Evolutionary conservation across 2,329 filamentous ascomycete genomes (phyloP), one percentile per base, ranked within the genome.

Genomic region (Aspergillus quadrilineatus): DNA sequence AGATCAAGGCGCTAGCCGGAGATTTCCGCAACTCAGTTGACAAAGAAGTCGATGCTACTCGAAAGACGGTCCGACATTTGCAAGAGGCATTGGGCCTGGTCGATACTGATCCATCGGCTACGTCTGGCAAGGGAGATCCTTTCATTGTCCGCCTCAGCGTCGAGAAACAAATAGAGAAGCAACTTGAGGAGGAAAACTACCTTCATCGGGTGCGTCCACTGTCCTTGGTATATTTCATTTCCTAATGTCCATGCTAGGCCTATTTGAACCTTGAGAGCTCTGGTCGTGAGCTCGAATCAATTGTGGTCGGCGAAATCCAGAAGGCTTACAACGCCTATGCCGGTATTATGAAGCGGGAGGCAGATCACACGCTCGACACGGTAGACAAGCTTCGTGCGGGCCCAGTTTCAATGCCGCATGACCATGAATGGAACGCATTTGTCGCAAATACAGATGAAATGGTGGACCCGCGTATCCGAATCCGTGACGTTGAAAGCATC

Each of bases 21-120:
- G 94, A 99, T 73, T 99, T 99, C 77, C 96, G 96, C 77, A 99
- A 96, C 71, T 89, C 88, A 0, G 92, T 99, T 8, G 91, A 96
- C 28, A 96, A 93, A 77, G 94, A 97, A 74, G 93, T 96, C 79
- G 92, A 97, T 17, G 79, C 74, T 15, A 97, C 94, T 0, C 83
- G 87, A 59, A 90, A 86, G 70, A 88, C 88, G 14, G 90, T 97
- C 28, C 86, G 87, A 52, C 81, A 85, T 32, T 79, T 97, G n/a
- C 88, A 94, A 62, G 92, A 97, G 58, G 84, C 88, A 1, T 76
- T 99, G 32, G 88, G 89, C 14, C 84, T 90, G 65, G 87, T 87
- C 42, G 92, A 97, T 68, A 79, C 89, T 14, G 92, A 97, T 69
- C 82, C 89, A 1, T 81, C 88, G 2, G 76, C 84, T 48, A 88